Evolutionary conservation across 768 basidiomycete genomes (phyloP).

Genomic region (Termitomyces sp.): DNA sequence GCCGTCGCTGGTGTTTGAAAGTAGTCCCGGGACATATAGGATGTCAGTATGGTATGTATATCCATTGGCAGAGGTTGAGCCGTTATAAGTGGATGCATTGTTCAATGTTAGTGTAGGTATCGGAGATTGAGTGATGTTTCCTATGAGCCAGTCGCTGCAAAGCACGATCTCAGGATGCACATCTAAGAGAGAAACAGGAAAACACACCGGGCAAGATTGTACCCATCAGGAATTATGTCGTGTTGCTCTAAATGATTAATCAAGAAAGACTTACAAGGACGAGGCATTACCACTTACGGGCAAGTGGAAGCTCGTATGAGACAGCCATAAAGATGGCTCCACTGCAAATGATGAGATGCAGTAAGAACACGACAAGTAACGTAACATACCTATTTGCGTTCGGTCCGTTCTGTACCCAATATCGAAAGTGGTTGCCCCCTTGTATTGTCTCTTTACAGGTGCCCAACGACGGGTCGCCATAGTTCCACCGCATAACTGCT

Average conservation of each 20-base stretch:
- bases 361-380: neutral
- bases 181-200: neutral
- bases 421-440: constrained; percentile 86
- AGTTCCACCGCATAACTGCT: constrained; percentile 81
- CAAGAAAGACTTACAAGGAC: neutral
- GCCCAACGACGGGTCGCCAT: constrained; percentile 73
- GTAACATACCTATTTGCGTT: constrained; percentile 47
- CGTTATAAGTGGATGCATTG: constrained; percentile 57
- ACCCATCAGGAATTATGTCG: constrained; percentile 73
- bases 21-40: constrained; percentile 60
- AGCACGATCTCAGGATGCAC: neutral
- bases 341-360: constrained; percentile 23
- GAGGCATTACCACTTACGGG: constrained; percentile 29
- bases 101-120: constrained; percentile 45
- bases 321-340: constrained; percentile 71
- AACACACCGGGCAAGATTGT: constrained; percentile 68
- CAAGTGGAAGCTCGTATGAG: constrained; percentile 67
- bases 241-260: constrained; percentile 39
- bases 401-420: constrained; percentile 77
- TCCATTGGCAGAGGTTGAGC: constrained; percentile 53
- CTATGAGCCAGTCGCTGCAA: constrained; percentile 74
- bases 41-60: constrained; percentile 74
- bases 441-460: constrained; percentile 81
- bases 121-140: constrained; percentile 61
- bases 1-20: constrained; percentile 62